Evolutionary conservation across 2,329 filamentous ascomycete species (phyloP), one percentile per base, ranked within the genome.

Genomic region (Clonostachys sp.): DNA sequence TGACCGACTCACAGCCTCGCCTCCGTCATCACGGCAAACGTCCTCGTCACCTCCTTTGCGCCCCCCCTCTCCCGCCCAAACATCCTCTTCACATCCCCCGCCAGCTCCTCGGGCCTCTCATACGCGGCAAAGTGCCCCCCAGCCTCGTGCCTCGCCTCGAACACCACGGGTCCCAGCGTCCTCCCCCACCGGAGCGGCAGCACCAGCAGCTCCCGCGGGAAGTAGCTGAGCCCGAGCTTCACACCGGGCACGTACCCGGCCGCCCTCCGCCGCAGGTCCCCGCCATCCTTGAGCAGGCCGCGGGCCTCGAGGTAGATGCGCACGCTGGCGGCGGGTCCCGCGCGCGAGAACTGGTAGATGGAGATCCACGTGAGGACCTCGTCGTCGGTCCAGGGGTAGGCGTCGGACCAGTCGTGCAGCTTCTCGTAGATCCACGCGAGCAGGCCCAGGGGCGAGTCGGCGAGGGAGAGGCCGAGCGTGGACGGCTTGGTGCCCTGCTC

Each of bases 381-480:
- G 47, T 89, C 84, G 53, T 87, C 81, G 0, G 80, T 83, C 86
- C 85, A 90, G 0, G 78, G 69, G 59, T 89, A 89, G 2, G 53
- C 55, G 58, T 90, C 86, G 0, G 82, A 81, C 87, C 87, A 91
- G 56, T 86, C 83, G 56, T 86, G 80, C 36, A 92, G 67, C 61
- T 92, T 92, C 65, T 92, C 89, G 54, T 87, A 87, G 34, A 92
- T 83, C 89, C 89, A 94, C 0, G 86, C 80, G 2, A 92, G 70
- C 5, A 90, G 67, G 0, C 78, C 86, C 0, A 88, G 78, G 0
- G 88, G 89, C 7, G 78, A 84, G 59, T 91, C 87, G 1, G 79
- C 73, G 5, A 91, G 71, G 0, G 73, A 81, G 57, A 88, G 89
- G 0, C 83, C 84, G 0, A 91, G 59, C 0, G 88, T 92, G 45